Conservation (phyloP, 441 rosid species). For the Populus tomentosa region DNA sequence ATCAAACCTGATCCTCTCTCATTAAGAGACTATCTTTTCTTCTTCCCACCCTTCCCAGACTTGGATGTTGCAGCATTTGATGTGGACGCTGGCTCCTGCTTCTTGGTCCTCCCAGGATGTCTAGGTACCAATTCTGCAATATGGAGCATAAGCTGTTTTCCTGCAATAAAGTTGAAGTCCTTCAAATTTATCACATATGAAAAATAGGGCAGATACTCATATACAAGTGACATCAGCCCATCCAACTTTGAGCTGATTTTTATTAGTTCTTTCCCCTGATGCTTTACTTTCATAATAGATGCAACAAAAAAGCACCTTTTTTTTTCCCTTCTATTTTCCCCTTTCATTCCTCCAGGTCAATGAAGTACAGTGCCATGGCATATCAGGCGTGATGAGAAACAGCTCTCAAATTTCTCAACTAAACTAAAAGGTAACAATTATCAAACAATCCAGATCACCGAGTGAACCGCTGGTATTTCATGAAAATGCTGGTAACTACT, state of each 20-base stretch:
- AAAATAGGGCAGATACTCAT: not conserved
- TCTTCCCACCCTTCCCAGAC: constrained; percentile 77
- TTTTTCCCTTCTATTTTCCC: not conserved
- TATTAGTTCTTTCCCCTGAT: not conserved
- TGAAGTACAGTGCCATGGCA: not conserved
- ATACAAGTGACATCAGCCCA: not conserved
- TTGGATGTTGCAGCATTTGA: constrained; percentile 62
- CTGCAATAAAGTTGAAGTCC: constrained; percentile 34
- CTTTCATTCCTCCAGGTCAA: not conserved
- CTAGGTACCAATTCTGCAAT: constrained; percentile 87
- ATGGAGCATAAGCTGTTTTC: constrained; percentile 83
- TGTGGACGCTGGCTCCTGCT: constrained; percentile 70
- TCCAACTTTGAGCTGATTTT: not conserved
- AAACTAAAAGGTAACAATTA: not conserved
- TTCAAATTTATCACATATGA: not conserved
- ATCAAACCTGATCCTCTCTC: not conserved
- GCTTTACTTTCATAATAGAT: not conserved
- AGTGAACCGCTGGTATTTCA: not conserved
- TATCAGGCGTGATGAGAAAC: not conserved
- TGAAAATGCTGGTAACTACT: not conserved
- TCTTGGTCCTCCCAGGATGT: constrained; percentile 84
- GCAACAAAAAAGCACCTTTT: not conserved
- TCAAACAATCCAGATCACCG: not conserved
- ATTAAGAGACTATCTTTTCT: constrained; percentile 56
- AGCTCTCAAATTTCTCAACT: not conserved